These are phyloP conservation scores for Colletotrichum phormii DNA, from an alignment of 2,329 filamentous ascomycete species.

Conservation along the genomic window DNA sequence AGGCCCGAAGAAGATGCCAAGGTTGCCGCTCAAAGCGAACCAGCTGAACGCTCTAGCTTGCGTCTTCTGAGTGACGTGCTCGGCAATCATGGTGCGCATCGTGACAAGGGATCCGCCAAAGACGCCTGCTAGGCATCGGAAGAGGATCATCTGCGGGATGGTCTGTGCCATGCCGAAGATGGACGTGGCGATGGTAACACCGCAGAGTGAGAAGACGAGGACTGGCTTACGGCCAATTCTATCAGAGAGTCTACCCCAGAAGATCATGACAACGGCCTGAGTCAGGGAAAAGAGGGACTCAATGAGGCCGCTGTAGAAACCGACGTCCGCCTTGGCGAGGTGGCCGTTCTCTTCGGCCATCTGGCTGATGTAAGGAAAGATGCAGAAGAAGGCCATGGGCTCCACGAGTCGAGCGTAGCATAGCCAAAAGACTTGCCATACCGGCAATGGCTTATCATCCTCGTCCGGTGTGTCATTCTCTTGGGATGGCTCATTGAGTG, in stretches of 20 bases:
- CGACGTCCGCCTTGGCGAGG: conserved; percentile 73
- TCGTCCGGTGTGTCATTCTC: not conserved
- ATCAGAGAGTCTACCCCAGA: conserved; percentile 75
- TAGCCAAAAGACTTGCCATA: conserved; percentile 74
- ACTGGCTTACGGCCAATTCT: conserved; percentile 78
- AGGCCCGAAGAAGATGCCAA: conserved; percentile 80
- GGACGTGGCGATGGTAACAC: conserved; percentile 69
- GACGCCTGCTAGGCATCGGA: conserved; percentile 76
- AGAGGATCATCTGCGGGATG: conserved; percentile 80
- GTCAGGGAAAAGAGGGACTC: conserved; percentile 79
- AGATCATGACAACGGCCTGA: conserved; percentile 82
- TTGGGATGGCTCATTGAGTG: conserved; percentile 10
- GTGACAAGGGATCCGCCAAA: conserved; percentile 82
- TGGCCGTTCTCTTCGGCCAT: conserved; percentile 78
- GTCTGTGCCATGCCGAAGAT: conserved; percentile 76
- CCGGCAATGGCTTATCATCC: conserved; percentile 24
- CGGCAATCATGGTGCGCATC: conserved; percentile 81
- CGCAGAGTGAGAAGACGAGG: conserved; percentile 74
- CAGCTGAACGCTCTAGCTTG: conserved; percentile 81
- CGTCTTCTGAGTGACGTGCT: conserved; percentile 76
- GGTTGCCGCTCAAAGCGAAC: conserved; percentile 80
- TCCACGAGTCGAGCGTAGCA: conserved; percentile 81
- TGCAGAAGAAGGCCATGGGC: conserved; percentile 85
- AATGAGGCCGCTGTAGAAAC: conserved; percentile 84
- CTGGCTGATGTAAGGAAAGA: conserved; percentile 83